phyloP scores from a whole-genome alignment of 139 green algal species.

The Chlamydomonas sphaeroides region DNA sequence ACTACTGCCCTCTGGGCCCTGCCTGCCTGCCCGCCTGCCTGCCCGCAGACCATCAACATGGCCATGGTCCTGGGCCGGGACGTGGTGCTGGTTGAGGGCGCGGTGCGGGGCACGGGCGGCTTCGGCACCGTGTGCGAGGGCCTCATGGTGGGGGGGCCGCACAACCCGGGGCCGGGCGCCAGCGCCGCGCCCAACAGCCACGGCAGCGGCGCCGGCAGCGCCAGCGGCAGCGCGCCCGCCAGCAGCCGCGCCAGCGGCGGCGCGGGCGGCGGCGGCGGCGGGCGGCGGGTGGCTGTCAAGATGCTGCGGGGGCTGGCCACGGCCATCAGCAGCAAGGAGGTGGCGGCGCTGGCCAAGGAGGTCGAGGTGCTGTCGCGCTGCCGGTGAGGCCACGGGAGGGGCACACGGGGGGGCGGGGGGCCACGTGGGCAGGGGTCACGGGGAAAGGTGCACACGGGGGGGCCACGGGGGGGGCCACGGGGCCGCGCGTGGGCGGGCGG shows the following conservation, averaged over 20 bases:
- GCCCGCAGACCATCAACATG: conserved; percentile 24
- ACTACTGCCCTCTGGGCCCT: no score
- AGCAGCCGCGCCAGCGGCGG: no score
- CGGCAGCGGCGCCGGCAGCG: no score
- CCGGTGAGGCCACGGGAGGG: background rate
- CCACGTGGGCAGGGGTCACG: background rate
- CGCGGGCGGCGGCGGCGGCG: background rate
- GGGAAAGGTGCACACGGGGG: no score
- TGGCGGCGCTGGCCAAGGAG: conserved; percentile 5
- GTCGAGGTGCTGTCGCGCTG: conserved; percentile 14
- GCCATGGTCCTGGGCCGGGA: background rate
- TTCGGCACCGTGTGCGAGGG: conserved; percentile 11
- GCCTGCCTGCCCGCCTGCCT: background rate
- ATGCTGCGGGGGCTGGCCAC: background rate
- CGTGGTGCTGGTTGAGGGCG: background rate
- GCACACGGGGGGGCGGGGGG: background rate
- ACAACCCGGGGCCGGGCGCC: no score
- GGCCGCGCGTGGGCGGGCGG: no score
- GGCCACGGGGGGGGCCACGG: no score
- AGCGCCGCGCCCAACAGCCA: no score
- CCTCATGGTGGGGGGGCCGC: background rate
- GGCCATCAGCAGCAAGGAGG: background rate
- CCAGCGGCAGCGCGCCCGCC: no score
- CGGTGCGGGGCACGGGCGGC: background rate
- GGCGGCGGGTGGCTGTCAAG: conserved; percentile 2